Evolutionary conservation across 2,329 filamentous ascomycete species (phyloP).

Genomic region (Sarocladium brachiariae): DNA sequence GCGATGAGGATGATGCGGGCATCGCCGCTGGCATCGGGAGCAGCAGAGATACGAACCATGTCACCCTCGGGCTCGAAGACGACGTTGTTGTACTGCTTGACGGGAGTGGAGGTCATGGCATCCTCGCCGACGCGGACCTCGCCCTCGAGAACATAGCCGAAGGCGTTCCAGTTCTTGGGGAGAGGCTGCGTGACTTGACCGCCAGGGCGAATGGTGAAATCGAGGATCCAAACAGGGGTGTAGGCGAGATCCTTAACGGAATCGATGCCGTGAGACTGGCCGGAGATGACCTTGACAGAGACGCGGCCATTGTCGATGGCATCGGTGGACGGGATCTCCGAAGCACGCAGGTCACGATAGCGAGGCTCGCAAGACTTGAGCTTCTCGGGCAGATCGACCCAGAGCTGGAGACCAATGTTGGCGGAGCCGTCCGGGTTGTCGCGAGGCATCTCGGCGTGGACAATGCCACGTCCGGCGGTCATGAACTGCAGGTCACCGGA

Average conservation of each 20-base stretch:
- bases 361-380: slow-evolving; percentile 87
- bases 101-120: slow-evolving; percentile 39
- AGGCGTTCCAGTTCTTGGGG: slow-evolving; percentile 80
- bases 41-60: slow-evolving; percentile 63
- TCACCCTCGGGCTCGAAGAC: slow-evolving; percentile 81
- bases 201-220: slow-evolving; percentile 73
- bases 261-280: slow-evolving; percentile 75
- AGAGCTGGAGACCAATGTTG: slow-evolving; percentile 87
- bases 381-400: slow-evolving; percentile 80
- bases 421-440: slow-evolving; percentile 67
- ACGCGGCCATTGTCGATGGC: slow-evolving; percentile 63
- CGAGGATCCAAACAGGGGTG: slow-evolving; percentile 94
- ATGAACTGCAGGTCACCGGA: slow-evolving; percentile 95
- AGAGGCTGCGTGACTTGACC: slow-evolving; percentile 69
- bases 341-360: slow-evolving; percentile 75
- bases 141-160: slow-evolving; percentile 79
- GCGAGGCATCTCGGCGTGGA: slow-evolving; percentile 92
- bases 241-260: slow-evolving; percentile 87
- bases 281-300: slow-evolving; percentile 82
- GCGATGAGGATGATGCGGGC: slow-evolving; percentile 65
- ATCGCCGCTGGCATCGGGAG: slow-evolving; percentile 52
- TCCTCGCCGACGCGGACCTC: slow-evolving; percentile 55
- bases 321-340: slow-evolving; percentile 71
- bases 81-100: slow-evolving; percentile 76
- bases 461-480: slow-evolving; percentile 86